Conservation (phyloP, 1,284 basidiomycete genomes). For the Pseudozyma pruni region DNA sequence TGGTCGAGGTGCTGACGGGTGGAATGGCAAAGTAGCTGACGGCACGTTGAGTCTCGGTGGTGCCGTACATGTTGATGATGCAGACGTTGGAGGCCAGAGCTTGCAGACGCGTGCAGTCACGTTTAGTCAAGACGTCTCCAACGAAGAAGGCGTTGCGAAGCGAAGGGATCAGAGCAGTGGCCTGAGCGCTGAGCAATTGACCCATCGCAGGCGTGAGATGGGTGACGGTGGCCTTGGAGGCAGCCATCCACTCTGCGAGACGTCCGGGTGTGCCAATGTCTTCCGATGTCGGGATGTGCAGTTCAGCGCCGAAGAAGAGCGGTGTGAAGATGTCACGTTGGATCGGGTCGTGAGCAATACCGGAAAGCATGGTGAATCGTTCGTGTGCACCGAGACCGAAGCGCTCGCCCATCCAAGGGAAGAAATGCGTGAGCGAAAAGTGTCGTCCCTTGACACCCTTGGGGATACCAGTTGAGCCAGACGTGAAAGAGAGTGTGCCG, state of each 20-base stretch:
- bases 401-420: constrained; percentile 97
- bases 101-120: constrained; percentile 95
- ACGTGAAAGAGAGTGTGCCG: constrained; percentile 95
- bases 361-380: constrained; percentile 98
- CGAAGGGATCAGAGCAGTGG: constrained; percentile 85
- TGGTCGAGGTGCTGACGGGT: constrained; percentile 81
- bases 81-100: constrained; percentile 87
- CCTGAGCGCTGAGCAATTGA: constrained; percentile 95
- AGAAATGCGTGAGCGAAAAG: constrained; percentile 97
- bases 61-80: constrained; percentile 99
- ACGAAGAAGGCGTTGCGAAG: constrained; percentile 96
- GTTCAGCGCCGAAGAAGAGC: constrained; percentile 92
- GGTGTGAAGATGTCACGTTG: constrained; percentile 99
- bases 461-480: constrained; percentile 96
- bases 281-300: constrained; percentile 95
- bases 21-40: constrained; percentile 98
- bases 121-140: constrained; percentile 98
- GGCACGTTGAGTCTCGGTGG: constrained; percentile 98
- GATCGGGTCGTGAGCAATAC: constrained; percentile 99
- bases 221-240: constrained; percentile 80
- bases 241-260: constrained; percentile 98
- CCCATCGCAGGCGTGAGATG: constrained; percentile 97
- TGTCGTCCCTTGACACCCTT: constrained; percentile 97
- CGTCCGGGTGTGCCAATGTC: constrained; percentile 97
- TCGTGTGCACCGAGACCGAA: constrained; percentile 82